Conservation (phyloP, 257 asterid species). For the Rhazya stricta region DNA sequence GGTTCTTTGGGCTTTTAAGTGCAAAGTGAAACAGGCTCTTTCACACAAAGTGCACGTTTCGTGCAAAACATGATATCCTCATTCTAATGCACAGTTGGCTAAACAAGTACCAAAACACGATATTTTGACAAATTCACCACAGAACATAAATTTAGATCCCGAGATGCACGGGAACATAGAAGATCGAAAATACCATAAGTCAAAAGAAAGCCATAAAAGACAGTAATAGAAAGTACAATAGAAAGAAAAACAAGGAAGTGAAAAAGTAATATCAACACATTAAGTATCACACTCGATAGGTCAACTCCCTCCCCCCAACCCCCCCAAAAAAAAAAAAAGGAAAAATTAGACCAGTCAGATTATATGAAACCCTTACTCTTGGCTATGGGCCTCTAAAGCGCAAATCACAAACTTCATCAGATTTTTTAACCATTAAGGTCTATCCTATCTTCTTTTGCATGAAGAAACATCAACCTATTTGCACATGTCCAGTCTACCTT, state of each 20-base stretch:
- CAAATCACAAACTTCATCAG: neutral
- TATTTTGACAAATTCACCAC: neutral
- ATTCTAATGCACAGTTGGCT: neutral
- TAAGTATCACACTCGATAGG: neutral
- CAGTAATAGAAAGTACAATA: neutral
- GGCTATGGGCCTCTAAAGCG: neutral
- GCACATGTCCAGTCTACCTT: neutral
- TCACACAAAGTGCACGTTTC: neutral
- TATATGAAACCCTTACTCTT: neutral
- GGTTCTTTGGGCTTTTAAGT: neutral
- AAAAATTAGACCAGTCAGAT: neutral
- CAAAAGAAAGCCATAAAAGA: neutral
- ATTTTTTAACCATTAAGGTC: neutral
- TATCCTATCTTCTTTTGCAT: neutral
- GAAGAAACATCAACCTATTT: neutral
- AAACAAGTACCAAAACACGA: neutral
- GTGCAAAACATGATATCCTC: neutral
- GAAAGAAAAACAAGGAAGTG: neutral
- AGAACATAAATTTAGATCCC: neutral
- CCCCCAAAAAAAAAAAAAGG: neutral
- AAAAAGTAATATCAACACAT: neutral
- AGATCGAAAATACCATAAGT: neutral
- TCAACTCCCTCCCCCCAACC: neutral
- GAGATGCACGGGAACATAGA: neutral
- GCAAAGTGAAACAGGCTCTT: neutral